Evolutionary conservation across 768 basidiomycete genomes (phyloP), one percentile per base, ranked within the genome.

Genomic region (Mycena chlorophos): DNA sequence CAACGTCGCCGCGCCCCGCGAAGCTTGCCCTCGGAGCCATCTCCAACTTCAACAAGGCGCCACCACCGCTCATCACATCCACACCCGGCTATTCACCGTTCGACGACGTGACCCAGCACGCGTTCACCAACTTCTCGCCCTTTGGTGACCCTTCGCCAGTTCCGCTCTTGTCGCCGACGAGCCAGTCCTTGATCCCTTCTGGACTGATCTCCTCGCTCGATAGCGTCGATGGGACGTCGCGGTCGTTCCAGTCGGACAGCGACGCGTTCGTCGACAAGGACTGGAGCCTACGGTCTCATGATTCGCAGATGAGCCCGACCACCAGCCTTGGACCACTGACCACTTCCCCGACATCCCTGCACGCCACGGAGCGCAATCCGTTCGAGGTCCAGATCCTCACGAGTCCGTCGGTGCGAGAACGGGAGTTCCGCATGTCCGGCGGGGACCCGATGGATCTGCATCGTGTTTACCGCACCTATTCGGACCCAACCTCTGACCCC

Each of bases 141-240:
- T 87, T 88, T 59, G 68, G 67, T 45, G 84, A 84, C 55, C 52
- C 67, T 49, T 20, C 48, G 39, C 47, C 53, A 53, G 39, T 67
- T 1, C 66, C 66, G n/a, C 65, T 69, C 51, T 61, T 69, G 23
- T 77, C 76, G 40, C 76, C 78, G 13, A 71, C 69, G 26, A 78
- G 80, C 23, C 71, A 79, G 47, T 77, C 79, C 10, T 70, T 83
- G 53, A 81, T 88, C 54, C 81, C 86, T 29, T 76, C 78, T 45
- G 77, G 78, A 63, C 71, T 86, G 26, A 80, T 84, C 58, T 72
- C 78, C 49, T 82, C 85, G 22, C 70, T 86, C 25, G 81, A 84
- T 50, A 69, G 65, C 38, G 57, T 55, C 26, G 75, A 75, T 46
- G 70, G 69, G 17, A 61, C 78, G 19, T 69, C 78, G 5, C 68